Base-by-base conservation (phyloP, 2,329 filamentous ascomycete genomes). In the Pyrenochaeta sp. region DNA sequence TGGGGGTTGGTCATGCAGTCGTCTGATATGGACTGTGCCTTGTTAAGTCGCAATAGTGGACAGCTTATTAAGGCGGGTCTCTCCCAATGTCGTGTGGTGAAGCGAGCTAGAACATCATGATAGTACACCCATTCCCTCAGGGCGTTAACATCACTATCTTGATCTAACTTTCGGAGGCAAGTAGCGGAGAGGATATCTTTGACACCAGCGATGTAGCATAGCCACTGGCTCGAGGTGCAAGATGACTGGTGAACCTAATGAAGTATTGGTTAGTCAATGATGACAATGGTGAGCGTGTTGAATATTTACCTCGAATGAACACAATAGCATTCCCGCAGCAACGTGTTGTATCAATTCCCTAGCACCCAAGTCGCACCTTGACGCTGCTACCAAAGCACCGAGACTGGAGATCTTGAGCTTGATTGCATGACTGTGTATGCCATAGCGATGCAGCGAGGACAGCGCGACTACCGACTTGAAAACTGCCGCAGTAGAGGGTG, bases 81-180 rank as follows among this genome's bases (percentile, higher is more conserved):
- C 13, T 40, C 25, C 65, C 61, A 61, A 55, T 66, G 58, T 13
- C 51, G 51, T 30, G 61, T 25, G 12, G 50, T 58, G 45, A 68
- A 67, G 10, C 50, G 58, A 7, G 58, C 39, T 30, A 68, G 34
- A 3, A 66, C 58, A 43, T 67, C 61, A 46, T 66, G 64, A 54
- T 67, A 65, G 53, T 59, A 60, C 30, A 68, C 54, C 66, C 66
- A 68, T 34, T 64, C 47, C 22, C 64, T 28, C n/a, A 68, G 42
- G 39, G 56, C 37, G 37, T 10, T 43, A 10, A 47, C 27, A n/a
- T 66, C 62, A 40, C 28, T 27, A 34, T 59, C 53, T 24, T 40
- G 36, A 9, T 49, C 24, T 37, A 39, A 40, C n/a, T 12, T 30
- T 32, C 58, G 36, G 24, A 56, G 24, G 34, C 37, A 28, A 8